A percentile compares a stretch with the other conserved stretches of the same genome.
phyloP scores from a whole-genome alignment of 2,329 filamentous ascomycete genomes.

The Elsinoe necatrix region DNA sequence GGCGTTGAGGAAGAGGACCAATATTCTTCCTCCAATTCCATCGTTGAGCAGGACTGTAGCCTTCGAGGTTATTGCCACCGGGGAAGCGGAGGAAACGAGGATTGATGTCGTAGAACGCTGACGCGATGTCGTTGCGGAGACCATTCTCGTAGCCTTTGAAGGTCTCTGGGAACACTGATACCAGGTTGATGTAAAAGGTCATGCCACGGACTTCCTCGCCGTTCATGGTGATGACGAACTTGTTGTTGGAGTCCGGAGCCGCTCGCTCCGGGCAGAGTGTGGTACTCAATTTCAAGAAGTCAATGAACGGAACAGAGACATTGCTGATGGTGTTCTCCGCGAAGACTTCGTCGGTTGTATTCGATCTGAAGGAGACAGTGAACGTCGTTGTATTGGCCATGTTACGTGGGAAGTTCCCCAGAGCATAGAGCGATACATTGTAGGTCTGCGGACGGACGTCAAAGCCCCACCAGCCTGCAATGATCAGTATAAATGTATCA shows the following conservation, averaged over 20 bases:
- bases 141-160: constrained; percentile 42
- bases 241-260: constrained; percentile 37
- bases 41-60: constrained; percentile 27
- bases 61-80: constrained; percentile 43
- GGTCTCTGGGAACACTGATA: constrained; percentile 42
- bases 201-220: constrained; percentile 30
- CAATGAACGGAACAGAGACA: constrained; percentile 17
- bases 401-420: constrained; percentile 29
- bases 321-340: constrained; percentile 27
- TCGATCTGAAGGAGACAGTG: constrained; percentile 33
- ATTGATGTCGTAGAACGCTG: constrained; percentile 34
- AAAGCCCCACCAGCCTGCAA: constrained; percentile 42
- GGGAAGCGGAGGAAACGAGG: constrained; percentile 42
- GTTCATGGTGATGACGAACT: constrained; percentile 40
- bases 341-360: constrained; percentile 36
- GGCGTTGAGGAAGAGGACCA: constrained; percentile 40
- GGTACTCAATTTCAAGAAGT: constrained; percentile 20
- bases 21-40: constrained; percentile 46
- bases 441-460: constrained; percentile 42
- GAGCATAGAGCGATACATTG: constrained; percentile 44
- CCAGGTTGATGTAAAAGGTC: constrained; percentile 39
- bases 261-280: constrained; percentile 35
- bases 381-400: constrained; percentile 32
- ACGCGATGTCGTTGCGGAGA: constrained; percentile 37
- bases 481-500: not conserved